Evolutionary conservation across 2,329 filamentous ascomycete species (phyloP).

Genomic region (Alternaria hordeiaustralica): DNA sequence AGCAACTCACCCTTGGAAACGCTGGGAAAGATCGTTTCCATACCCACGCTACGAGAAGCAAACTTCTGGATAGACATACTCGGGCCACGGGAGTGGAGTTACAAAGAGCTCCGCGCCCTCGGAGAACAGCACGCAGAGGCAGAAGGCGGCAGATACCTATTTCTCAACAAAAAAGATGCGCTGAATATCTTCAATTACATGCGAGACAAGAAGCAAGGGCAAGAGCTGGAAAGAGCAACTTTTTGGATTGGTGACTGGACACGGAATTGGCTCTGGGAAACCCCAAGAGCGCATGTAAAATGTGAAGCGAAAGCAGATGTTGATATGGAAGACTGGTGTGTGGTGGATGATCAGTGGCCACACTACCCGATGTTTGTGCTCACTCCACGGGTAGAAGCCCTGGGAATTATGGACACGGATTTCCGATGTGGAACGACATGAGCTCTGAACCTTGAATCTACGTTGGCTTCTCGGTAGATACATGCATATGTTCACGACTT

Average conservation of each 20-base stretch:
- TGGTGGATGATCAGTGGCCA: slow-evolving; percentile 9
- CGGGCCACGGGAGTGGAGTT: neutral
- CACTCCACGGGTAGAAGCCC: neutral
- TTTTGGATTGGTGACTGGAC: slow-evolving; percentile 21
- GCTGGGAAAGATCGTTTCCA: slow-evolving; percentile 6
- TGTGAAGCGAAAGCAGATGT: slow-evolving; percentile 7
- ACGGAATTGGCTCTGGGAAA: neutral
- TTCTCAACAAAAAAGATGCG: slow-evolving; percentile 8
- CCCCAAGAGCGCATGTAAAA: slow-evolving; percentile 1
- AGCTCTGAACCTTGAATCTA: neutral
- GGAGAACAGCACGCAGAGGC: slow-evolving; percentile 1
- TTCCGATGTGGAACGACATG: neutral
- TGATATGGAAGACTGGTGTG: neutral
- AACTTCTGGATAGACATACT: slow-evolving; percentile 16
- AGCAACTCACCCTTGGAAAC: slow-evolving; percentile 18
- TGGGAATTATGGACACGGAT: neutral
- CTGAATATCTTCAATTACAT: slow-evolving; percentile 16
- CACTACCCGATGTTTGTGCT: neutral
- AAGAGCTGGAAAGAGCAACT: slow-evolving; percentile 8
- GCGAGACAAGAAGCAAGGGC: slow-evolving; percentile 7
- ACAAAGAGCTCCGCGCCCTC: neutral
- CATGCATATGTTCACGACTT: neutral
- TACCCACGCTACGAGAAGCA: slow-evolving; percentile 9
- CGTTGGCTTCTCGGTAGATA: neutral
- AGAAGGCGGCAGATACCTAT: neutral